Conservation (phyloP, 2,329 filamentous ascomycete species). For the Penicillium brasilianum region DNA sequence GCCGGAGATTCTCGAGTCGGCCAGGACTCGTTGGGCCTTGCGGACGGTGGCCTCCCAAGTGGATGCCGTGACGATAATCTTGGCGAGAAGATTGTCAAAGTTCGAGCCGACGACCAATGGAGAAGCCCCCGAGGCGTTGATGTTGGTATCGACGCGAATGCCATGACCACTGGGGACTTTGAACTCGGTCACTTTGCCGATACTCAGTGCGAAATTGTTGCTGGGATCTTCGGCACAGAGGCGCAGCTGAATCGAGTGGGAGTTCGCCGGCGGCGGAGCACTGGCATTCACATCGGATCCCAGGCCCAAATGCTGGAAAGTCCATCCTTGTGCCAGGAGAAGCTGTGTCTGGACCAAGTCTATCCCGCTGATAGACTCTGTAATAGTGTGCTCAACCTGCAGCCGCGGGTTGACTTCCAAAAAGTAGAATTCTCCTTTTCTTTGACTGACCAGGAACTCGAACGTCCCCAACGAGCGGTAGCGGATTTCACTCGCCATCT, state of each 20-base stretch:
- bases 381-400: conserved; percentile 68
- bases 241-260: conserved; percentile 60
- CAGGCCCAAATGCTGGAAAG: conserved; percentile 46
- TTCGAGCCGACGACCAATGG: conserved; percentile 55
- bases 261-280: conserved; percentile 43
- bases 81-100: conserved; percentile 65
- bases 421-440: conserved; percentile 59
- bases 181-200: conserved; percentile 63
- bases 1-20: conserved; percentile 61
- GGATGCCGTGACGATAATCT: conserved; percentile 62
- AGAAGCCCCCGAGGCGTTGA: conserved; percentile 49
- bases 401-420: conserved; percentile 65
- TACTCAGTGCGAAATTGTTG: conserved; percentile 61
- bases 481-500: conserved; percentile 48
- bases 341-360: conserved; percentile 64
- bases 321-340: conserved; percentile 57
- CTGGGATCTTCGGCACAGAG: conserved; percentile 62
- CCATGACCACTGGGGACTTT: conserved; percentile 63
- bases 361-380: conserved; percentile 59
- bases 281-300: conserved; percentile 36
- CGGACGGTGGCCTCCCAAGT: conserved; percentile 58
- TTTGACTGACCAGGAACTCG: conserved; percentile 64
- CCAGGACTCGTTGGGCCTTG: conserved; percentile 61
- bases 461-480: conserved; percentile 68
- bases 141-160: conserved; percentile 61